These are phyloP conservation scores for Thielaviopsis ethacetica DNA, from an alignment of 2,329 filamentous ascomycete species.

Conservation along the genomic window DNA sequence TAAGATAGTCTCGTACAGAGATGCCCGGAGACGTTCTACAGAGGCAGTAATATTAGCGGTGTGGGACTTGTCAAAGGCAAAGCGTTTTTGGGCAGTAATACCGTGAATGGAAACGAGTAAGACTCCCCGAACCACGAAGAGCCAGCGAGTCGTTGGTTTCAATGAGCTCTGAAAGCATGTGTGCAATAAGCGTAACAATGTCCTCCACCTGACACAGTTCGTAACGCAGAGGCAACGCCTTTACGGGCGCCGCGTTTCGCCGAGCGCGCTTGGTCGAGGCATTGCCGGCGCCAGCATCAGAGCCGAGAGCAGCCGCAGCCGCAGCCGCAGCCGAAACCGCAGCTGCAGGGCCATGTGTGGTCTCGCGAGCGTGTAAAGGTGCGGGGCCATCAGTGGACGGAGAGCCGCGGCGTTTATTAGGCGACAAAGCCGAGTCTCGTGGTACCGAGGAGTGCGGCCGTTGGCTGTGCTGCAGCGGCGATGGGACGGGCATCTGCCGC, in stretches of 20 bases:
- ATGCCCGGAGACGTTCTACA: conserved; percentile 62
- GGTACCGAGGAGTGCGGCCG: background rate
- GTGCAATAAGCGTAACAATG: conserved; percentile 75
- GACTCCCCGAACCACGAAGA: conserved; percentile 51
- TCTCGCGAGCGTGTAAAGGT: background rate
- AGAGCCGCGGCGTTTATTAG: conserved; percentile 10
- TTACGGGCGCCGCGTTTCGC: conserved; percentile 33
- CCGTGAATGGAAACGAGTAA: conserved; percentile 93
- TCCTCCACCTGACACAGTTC: conserved; percentile 71
- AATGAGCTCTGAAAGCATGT: conserved; percentile 92
- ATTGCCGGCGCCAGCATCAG: background rate
- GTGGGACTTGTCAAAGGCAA: background rate
- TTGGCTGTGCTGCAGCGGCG: background rate
- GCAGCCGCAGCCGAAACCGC: background rate
- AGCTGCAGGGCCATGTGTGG: conserved; percentile 17
- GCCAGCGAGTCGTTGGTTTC: conserved; percentile 81
- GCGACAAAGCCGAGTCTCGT: conserved; percentile 4
- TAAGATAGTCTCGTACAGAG: conserved; percentile 84
- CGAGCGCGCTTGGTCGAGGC: conserved; percentile 31
- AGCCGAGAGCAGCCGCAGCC: conserved; percentile 14
- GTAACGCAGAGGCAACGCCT: conserved; percentile 55
- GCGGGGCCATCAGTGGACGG: background rate
- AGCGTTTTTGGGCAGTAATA: conserved; percentile 22
- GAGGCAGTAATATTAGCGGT: background rate
- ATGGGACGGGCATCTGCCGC: background rate